These are phyloP conservation scores for Amesomyces nigricolor DNA, from an alignment of 2,329 filamentous ascomycete genomes.

Conservation along the genomic window DNA sequence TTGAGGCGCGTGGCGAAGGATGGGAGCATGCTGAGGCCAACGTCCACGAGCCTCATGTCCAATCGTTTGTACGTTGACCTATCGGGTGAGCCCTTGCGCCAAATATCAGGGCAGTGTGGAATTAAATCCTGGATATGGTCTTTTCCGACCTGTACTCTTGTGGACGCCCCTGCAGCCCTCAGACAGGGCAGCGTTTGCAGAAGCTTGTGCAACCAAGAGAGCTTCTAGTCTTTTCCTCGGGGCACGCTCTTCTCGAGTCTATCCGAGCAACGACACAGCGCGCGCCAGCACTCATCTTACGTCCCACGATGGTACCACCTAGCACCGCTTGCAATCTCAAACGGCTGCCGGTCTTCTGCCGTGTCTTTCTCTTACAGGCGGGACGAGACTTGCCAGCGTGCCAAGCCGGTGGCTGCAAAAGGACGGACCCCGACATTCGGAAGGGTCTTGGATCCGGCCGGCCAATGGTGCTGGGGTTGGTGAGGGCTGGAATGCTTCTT, in stretches of 20 bases:
- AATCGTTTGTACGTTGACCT: neutral
- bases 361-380: constrained; percentile 1
- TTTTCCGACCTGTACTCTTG: neutral
- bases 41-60: neutral
- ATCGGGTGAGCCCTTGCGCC: neutral
- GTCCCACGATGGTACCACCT: constrained; percentile 5
- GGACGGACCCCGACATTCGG: neutral
- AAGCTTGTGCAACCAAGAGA: neutral
- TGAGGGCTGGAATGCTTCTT: neutral
- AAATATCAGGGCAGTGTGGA: too few relatives aligned
- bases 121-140: neutral
- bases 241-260: neutral
- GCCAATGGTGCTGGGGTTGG: neutral
- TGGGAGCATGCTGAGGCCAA: neutral
- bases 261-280: neutral
- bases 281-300: neutral
- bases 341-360: constrained; percentile 4
- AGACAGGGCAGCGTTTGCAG: neutral
- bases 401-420: neutral
- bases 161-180: neutral
- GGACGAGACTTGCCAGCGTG: neutral
- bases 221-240: neutral
- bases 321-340: constrained; percentile 2
- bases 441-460: neutral
- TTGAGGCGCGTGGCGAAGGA: neutral